Evolutionary conservation across 805 yeast species (phyloP).

Genomic region (Candida xyloterini): DNA sequence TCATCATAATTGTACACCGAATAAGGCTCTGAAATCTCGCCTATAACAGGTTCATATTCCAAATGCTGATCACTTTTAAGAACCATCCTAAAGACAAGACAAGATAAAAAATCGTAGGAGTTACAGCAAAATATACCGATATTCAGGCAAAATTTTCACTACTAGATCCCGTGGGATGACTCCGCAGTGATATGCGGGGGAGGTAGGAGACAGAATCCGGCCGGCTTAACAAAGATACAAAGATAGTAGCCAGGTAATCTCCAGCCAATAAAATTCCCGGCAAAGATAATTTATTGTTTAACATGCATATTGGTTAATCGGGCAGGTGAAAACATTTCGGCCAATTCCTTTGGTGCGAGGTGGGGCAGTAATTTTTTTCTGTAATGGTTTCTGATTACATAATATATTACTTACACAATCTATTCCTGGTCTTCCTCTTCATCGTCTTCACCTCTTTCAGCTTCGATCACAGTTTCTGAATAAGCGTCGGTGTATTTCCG

Average conservation of each 20-base stretch:
- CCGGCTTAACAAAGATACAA: slow-evolving; percentile 7
- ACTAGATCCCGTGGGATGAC: slow-evolving; percentile 3
- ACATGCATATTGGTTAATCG: slow-evolving; percentile 2
- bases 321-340: slow-evolving; percentile 2
- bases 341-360: slow-evolving; percentile 1
- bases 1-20: slow-evolving; percentile 67
- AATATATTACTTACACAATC: slow-evolving; percentile 1
- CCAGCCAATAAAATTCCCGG: slow-evolving; percentile 11
- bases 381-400: neutral
- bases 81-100: slow-evolving; percentile 20
- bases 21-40: slow-evolving; percentile 25
- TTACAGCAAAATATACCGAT: slow-evolving; percentile 1
- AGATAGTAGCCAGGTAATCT: slow-evolving; percentile 12
- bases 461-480: slow-evolving; percentile 56
- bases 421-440: slow-evolving; percentile 49
- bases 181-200: slow-evolving; percentile 5
- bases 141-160: slow-evolving; percentile 8
- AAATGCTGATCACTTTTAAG: slow-evolving; percentile 30
- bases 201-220: slow-evolving; percentile 1
- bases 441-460: slow-evolving; percentile 63
- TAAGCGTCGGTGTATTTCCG: slow-evolving; percentile 57
- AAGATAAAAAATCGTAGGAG: slow-evolving; percentile 2
- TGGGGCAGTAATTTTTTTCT: too few relatives aligned
- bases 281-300: slow-evolving; percentile 5
- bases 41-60: slow-evolving; percentile 23